These are phyloP conservation scores for Paraphoma chrysanthemicola DNA, from an alignment of 2,329 filamentous ascomycete genomes.

Conservation along the genomic window DNA sequence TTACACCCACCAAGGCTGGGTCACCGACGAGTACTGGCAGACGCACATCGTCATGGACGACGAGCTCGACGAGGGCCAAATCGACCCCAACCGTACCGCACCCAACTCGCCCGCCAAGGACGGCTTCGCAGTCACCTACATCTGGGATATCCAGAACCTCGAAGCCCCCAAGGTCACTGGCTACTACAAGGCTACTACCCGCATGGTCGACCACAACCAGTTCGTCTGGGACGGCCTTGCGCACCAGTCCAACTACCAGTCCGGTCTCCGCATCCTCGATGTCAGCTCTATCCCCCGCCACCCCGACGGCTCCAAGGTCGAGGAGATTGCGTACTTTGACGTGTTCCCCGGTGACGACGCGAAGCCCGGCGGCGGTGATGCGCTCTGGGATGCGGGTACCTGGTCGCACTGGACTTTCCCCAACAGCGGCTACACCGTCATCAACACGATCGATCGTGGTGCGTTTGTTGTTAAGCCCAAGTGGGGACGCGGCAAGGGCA, in stretches of 20 bases:
- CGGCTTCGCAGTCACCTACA: slow-evolving; percentile 46
- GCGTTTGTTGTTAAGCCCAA: slow-evolving; percentile 45
- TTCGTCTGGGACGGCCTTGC: slow-evolving; percentile 51
- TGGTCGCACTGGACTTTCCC: slow-evolving; percentile 52
- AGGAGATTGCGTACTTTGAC: slow-evolving; percentile 54
- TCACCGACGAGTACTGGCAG: slow-evolving; percentile 50
- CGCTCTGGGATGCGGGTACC: slow-evolving; percentile 50
- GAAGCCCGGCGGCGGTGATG: slow-evolving; percentile 42
- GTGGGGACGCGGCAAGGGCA: slow-evolving; percentile 34
- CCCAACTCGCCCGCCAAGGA: slow-evolving; percentile 38
- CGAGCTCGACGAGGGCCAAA: slow-evolving; percentile 48
- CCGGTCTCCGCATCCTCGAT: slow-evolving; percentile 52
- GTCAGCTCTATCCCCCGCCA: slow-evolving; percentile 49
- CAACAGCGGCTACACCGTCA: slow-evolving; percentile 51
- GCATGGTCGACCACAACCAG: slow-evolving; percentile 56
- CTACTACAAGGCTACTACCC: slow-evolving; percentile 49
- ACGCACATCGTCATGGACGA: slow-evolving; percentile 47
- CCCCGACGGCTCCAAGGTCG: slow-evolving; percentile 46
- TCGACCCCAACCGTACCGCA: slow-evolving; percentile 32
- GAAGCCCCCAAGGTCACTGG: slow-evolving; percentile 48
- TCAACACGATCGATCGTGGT: slow-evolving; percentile 59
- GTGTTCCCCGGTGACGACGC: slow-evolving; percentile 51
- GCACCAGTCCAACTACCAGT: slow-evolving; percentile 55
- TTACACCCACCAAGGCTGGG: slow-evolving; percentile 68
- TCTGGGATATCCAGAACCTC: slow-evolving; percentile 47